These are phyloP conservation scores for Rhypophila decipiens DNA, from an alignment of 495 filamentous ascomycete genomes.

Conservation along the genomic window DNA sequence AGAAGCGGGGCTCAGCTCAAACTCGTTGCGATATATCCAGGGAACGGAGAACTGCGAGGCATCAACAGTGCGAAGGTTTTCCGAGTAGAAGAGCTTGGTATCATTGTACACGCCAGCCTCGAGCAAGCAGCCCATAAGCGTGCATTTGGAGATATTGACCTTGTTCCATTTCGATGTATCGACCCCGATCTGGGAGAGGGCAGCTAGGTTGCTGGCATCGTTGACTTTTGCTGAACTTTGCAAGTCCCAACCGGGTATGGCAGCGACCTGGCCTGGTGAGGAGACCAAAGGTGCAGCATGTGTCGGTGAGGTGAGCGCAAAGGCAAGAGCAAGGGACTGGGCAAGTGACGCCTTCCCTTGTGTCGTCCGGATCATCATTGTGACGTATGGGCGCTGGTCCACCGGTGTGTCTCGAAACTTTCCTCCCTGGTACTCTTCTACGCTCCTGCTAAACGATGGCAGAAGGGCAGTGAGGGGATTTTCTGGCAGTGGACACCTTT, in stretches of 20 bases:
- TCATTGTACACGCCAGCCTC: constrained; percentile 50
- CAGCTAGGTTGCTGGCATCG: constrained; percentile 31
- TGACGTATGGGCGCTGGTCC: too few species aligned
- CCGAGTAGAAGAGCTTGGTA: constrained; percentile 50
- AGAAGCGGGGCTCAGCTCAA: constrained; percentile 29
- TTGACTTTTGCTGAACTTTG: constrained; percentile 38
- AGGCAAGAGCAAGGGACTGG: background rate
- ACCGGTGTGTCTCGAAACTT: too few species aligned
- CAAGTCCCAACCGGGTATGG: constrained; percentile 52
- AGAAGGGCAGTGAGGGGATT: too few species aligned
- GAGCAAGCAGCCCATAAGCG: constrained; percentile 54
- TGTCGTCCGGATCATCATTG: too few species aligned
- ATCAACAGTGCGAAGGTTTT: constrained; percentile 43
- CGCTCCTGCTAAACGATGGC: too few species aligned
- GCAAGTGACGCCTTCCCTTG: background rate
- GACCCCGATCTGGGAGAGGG: constrained; percentile 39
- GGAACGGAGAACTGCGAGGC: constrained; percentile 44
- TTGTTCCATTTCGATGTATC: constrained; percentile 50
- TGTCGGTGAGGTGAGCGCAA: background rate
- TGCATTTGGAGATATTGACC: constrained; percentile 40
- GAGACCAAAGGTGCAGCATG: constrained; percentile 5
- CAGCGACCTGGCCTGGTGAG: constrained; percentile 27
- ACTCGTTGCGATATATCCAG: constrained; percentile 58
- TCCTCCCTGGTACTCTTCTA: too few species aligned
- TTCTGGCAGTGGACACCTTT: too few species aligned